Evolutionary conservation across 2,329 filamentous ascomycete species (phyloP).

Genomic region (Epichloe gansuensis): DNA sequence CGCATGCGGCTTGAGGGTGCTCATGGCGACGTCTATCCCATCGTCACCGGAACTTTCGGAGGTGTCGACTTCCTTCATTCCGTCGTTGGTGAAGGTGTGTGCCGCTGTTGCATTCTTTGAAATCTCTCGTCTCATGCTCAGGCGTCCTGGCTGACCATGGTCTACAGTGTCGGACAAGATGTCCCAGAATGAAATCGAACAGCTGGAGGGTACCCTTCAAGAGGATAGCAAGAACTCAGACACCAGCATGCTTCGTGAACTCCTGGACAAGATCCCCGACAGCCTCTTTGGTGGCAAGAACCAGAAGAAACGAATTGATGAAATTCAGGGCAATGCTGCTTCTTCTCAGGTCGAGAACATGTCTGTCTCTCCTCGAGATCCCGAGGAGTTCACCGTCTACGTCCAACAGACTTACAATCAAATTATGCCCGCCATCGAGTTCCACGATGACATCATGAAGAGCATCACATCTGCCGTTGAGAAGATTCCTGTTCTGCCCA

Average conservation of each 20-base stretch:
- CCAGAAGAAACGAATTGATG: slow-evolving; percentile 62
- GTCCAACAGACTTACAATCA: slow-evolving; percentile 61
- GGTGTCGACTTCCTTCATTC: slow-evolving; percentile 91
- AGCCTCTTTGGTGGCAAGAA: slow-evolving; percentile 68
- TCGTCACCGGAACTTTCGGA: slow-evolving; percentile 86
- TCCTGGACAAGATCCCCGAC: slow-evolving; percentile 71
- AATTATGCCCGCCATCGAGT: slow-evolving; percentile 81
- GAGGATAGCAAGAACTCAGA: slow-evolving; percentile 50
- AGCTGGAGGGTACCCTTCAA: slow-evolving; percentile 72
- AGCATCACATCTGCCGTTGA: slow-evolving; percentile 66
- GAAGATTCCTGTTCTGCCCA: slow-evolving; percentile 72
- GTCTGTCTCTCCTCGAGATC: slow-evolving; percentile 62
- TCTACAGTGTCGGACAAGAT: slow-evolving; percentile 69
- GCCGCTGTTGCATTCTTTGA: neutral
- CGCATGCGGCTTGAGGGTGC: slow-evolving; percentile 57
- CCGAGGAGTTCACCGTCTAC: slow-evolving; percentile 75
- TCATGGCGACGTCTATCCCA: slow-evolving; percentile 57
- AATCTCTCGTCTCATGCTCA: neutral
- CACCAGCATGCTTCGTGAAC: slow-evolving; percentile 62
- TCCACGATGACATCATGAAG: slow-evolving; percentile 82
- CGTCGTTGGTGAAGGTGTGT: slow-evolving; percentile 55
- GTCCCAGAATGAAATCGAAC: slow-evolving; percentile 80
- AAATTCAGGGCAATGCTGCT: slow-evolving; percentile 66
- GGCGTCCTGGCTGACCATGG: neutral
- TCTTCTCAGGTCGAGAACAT: slow-evolving; percentile 65